These are phyloP conservation scores for Fagopyrum homotropicum DNA, from an alignment of 148 eudicot genomes.

Conservation along the genomic window DNA sequence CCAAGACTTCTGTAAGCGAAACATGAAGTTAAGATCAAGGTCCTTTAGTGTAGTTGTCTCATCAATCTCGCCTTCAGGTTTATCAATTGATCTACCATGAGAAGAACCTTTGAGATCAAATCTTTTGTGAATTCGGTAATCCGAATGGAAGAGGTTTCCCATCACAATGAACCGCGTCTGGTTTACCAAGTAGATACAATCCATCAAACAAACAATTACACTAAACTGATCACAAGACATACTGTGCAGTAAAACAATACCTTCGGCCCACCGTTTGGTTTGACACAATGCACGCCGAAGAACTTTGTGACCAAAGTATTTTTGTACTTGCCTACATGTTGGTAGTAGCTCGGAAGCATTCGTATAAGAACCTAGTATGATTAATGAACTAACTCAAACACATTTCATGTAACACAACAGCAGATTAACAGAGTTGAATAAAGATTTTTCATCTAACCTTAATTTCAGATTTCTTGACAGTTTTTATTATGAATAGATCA, in stretches of 20 bases:
- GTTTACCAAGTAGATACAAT: not conserved
- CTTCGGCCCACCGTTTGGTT: constrained; percentile 51
- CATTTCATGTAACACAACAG: not conserved
- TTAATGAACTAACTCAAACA: not conserved
- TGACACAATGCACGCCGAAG: constrained; percentile 75
- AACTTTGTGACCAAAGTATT: constrained; percentile 67
- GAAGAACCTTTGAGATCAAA: constrained; percentile 98
- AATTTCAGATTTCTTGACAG: constrained; percentile 71
- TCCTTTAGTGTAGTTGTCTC: constrained; percentile 95
- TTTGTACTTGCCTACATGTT: constrained; percentile 49
- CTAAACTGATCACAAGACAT: not conserved
- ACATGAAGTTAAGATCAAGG: constrained; percentile 82
- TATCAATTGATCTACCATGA: constrained; percentile 78
- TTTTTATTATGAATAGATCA: constrained; percentile 74
- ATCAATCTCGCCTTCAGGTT: constrained; percentile 79
- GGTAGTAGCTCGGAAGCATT: constrained; percentile 74
- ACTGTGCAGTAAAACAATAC: constrained; percentile 12
- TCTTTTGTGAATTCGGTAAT: constrained; percentile 83
- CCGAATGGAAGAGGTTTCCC: constrained; percentile 92
- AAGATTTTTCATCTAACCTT: constrained; percentile 39
- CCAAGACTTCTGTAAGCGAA: constrained; percentile 76
- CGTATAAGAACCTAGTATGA: constrained; percentile 51
- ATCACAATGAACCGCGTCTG: constrained; percentile 93
- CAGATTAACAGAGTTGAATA: not conserved
- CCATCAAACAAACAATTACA: not conserved